Conservation (phyloP, 495 filamentous ascomycete genomes). For the Aspergillus sclerotioniger region DNA sequence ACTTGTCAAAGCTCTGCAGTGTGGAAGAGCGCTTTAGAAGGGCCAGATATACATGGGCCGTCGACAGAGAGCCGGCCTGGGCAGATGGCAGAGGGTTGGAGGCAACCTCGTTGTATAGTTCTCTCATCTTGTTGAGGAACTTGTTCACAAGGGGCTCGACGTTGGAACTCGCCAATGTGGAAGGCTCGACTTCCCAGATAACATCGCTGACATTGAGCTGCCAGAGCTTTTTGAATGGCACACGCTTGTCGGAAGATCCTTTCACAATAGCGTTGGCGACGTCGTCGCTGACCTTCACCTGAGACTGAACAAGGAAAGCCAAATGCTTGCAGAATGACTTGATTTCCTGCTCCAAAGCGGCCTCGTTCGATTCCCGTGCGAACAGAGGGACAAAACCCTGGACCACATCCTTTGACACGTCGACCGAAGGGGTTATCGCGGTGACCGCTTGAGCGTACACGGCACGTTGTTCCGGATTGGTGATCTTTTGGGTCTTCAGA, state of each 20-base stretch:
- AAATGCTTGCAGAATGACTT: conserved; percentile 64
- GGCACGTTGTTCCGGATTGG: conserved; percentile 76
- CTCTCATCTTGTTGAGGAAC: conserved; percentile 63
- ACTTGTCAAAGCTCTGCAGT: conserved; percentile 31
- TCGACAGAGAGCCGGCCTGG: conserved; percentile 72
- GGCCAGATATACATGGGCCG: conserved; percentile 70
- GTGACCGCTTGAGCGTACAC: conserved; percentile 75
- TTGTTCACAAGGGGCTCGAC: conserved; percentile 43
- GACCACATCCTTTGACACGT: conserved; percentile 63
- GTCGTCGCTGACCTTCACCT: conserved; percentile 56
- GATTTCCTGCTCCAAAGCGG: conserved; percentile 71
- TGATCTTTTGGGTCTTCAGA: conserved; percentile 75
- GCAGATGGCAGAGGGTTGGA: conserved; percentile 72
- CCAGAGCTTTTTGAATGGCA: conserved; percentile 78
- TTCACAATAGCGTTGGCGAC: conserved; percentile 71
- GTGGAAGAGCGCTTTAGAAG: conserved; percentile 43
- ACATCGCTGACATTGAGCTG: conserved; percentile 69
- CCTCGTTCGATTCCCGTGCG: conserved; percentile 83
- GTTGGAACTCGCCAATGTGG: conserved; percentile 43
- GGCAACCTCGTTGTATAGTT: conserved; percentile 70
- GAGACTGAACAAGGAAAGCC: conserved; percentile 54
- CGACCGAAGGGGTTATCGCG: conserved; percentile 53
- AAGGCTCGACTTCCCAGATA: conserved; percentile 56
- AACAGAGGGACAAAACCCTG: conserved; percentile 60
- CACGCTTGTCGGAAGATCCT: conserved; percentile 79